Conservation (phyloP, 1,284 basidiomycete genomes). For the Schizophyllum commune region DNA sequence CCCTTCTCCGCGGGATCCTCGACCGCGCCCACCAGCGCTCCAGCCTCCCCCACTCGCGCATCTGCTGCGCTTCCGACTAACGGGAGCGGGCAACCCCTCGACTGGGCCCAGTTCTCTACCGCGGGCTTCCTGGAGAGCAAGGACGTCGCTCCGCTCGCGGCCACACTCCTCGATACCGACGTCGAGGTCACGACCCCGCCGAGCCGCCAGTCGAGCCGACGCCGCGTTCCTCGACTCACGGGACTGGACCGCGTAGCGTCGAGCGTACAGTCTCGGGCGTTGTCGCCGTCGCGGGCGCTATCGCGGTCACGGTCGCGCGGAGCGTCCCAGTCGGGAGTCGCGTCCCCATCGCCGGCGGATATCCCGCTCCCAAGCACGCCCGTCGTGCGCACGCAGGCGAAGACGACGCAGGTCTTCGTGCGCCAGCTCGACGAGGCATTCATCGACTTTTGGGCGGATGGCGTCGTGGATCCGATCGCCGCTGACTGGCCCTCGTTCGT, state of each 20-base stretch:
- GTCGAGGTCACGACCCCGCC: conserved; percentile 48
- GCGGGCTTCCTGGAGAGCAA: conserved; percentile 48
- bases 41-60: conserved; percentile 14
- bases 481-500: conserved; percentile 58
- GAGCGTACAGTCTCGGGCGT: conserved; percentile 11
- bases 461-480: conserved; percentile 56
- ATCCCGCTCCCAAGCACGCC: background rate
- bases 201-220: too few relatives aligned
- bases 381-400: conserved; percentile 12
- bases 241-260: conserved; percentile 12
- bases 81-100: conserved; percentile 15
- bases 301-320: background rate
- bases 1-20: conserved; percentile 1
- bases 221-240: background rate
- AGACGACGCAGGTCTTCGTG: conserved; percentile 34
- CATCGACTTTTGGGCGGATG: conserved; percentile 70
- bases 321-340: background rate
- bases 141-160: conserved; percentile 36
- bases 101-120: conserved; percentile 54
- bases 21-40: conserved; percentile 13
- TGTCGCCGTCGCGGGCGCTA: background rate
- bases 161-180: conserved; percentile 51
- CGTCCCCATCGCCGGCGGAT: background rate
- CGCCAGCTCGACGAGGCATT: conserved; percentile 66
- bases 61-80: background rate